Evolutionary conservation across 495 filamentous ascomycete genomes (phyloP).

Genomic region (Podospora conica): DNA sequence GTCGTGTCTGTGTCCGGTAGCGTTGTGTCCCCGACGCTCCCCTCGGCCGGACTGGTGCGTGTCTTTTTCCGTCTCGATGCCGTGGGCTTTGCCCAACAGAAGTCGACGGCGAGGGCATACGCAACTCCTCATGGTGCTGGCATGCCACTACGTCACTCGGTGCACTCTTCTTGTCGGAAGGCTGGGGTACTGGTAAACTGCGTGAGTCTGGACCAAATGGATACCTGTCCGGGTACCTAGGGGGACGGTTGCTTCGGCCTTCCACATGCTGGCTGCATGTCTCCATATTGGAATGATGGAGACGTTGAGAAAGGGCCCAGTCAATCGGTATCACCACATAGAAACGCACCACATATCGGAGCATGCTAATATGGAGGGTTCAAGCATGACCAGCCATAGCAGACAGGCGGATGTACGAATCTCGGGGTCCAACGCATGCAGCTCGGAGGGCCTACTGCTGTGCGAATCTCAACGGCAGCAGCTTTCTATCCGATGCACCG

Average conservation of each 20-base stretch:
- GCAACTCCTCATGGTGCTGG: not conserved
- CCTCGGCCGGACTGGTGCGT: not conserved
- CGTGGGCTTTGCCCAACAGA: not conserved
- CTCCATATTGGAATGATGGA: not conserved
- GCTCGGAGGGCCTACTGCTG: not conserved
- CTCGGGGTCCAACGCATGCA: not conserved
- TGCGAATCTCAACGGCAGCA: not conserved
- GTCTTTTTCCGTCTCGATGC: not conserved
- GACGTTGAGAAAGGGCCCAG: not conserved
- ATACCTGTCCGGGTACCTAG: too few species aligned
- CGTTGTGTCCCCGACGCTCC: not conserved
- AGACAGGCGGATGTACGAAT: not conserved
- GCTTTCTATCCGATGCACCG: not conserved
- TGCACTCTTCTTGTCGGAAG: too few species aligned
- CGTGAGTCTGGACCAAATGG: too few species aligned
- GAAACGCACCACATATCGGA: not conserved
- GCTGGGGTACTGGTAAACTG: too few species aligned
- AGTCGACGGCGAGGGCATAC: not conserved
- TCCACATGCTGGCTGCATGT: not conserved
- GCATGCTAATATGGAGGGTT: not conserved
- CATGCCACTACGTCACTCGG: not conserved
- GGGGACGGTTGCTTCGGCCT: not conserved
- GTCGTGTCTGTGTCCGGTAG: not conserved
- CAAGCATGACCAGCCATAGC: not conserved
- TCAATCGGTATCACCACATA: not conserved